A percentile compares a stretch with the other conserved stretches of the same genome.
These are phyloP conservation scores for Candida maesae DNA, from an alignment of 805 yeast genomes.

Conservation along the genomic window DNA sequence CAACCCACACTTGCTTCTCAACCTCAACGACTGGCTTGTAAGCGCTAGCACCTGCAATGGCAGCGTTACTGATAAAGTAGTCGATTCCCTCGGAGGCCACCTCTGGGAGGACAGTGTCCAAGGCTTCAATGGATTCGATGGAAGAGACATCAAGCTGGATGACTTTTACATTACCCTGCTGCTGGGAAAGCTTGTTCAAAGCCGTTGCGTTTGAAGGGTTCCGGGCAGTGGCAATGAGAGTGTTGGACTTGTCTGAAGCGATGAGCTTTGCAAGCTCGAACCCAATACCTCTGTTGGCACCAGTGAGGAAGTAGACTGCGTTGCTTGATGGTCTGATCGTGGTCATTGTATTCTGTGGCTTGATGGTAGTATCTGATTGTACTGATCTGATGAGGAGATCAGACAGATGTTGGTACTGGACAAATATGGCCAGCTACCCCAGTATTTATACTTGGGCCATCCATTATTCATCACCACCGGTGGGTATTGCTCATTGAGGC, in stretches of 20 bases:
- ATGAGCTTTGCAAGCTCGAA: constrained; percentile 1
- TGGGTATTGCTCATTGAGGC: too few relatives aligned
- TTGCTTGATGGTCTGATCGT: too few relatives aligned
- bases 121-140: constrained; percentile 16
- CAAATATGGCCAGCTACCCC: too few relatives aligned
- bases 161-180: constrained; percentile 21
- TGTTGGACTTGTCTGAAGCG: constrained; percentile 1
- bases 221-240: constrained; percentile 17
- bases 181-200: constrained; percentile 7
- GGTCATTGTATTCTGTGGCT: too few relatives aligned
- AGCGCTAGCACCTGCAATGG: constrained; percentile 10
- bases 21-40: background rate
- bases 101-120: constrained; percentile 15
- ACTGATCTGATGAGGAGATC: too few relatives aligned
- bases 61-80: constrained; percentile 28
- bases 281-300: constrained; percentile 16
- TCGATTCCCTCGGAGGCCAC: constrained; percentile 24
- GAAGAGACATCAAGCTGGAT: constrained; percentile 23
- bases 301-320: constrained; percentile 6
- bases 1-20: constrained; percentile 1
- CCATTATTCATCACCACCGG: too few relatives aligned
- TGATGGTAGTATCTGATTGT: too few relatives aligned
- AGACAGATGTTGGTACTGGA: too few relatives aligned
- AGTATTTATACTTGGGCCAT: too few relatives aligned
- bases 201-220: constrained; percentile 11